Base-by-base conservation (phyloP, 495 filamentous ascomycete species). In the Pyrenopolyporus hunteri region DNA sequence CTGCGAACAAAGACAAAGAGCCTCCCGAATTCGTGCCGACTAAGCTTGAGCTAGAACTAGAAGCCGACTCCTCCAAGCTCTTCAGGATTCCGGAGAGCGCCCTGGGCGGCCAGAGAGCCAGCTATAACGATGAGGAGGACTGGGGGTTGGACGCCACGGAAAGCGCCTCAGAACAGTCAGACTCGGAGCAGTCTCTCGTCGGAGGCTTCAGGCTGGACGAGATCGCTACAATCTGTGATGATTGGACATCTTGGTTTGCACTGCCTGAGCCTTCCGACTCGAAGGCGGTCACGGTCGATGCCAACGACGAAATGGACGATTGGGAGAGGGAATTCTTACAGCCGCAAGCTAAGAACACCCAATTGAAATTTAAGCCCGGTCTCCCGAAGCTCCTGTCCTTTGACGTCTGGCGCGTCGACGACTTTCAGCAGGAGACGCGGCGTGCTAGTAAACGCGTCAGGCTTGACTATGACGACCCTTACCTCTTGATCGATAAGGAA, bases 401-500 rank as follows among this genome's bases (percentile, higher is more conserved):
- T 48, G 73, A 74, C 13, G 71, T 72, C 16, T 68, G 77, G 44
- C 64, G 76, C 57, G 72, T 86, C 39, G 81, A 84, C 47, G 67
- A 77, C 58, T 83, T 84, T 26, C 74, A 80, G 45, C 80, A 85
- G 64, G 81, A 83, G 11, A 90, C 88, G 3, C 76, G 85, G 3
- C 83, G 84, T 55, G 75, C 92, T 54, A 86, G 88, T 19, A 91
- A 90, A 70, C 85, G 80, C 28, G 86, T 95, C 36, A 82, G 83
- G 1, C 82, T 99, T n/a, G 92, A 98, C 64, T 81, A 96, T 59
- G 92, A 93, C 61, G 94, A 99, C 69, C 91, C 91, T 0, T 83
- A 91, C 59, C 82, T 99, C 20, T 80, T 99, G 1, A 79, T 98
- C 20, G 88, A 92, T 67, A 73, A 74, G 2, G 72, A 73, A n/a